Percentiles rank a stretch among this genome's conserved stretches.
Conservation (phyloP, 1,139 yeast species). For the Hansenula sp. region DNA sequence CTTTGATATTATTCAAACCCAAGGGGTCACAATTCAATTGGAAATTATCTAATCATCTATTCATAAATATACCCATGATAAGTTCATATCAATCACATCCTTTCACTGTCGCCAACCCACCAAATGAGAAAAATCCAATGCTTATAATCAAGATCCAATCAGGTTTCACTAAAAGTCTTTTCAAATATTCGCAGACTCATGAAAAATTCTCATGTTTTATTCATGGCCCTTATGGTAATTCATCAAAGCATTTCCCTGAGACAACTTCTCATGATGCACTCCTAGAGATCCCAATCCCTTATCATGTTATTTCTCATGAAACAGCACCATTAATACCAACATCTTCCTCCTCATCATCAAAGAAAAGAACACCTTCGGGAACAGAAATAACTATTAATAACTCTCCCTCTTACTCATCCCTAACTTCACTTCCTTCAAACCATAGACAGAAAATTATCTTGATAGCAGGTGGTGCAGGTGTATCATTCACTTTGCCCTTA, state of each 20-base stretch:
- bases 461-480: conserved; percentile 23
- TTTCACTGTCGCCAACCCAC: conserved; percentile 21
- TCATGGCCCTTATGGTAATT: conserved; percentile 23
- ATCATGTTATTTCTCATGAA: not conserved
- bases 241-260: conserved; percentile 15
- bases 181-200: conserved; percentile 1
- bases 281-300: not conserved
- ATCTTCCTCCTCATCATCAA: conserved; percentile 2
- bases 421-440: not conserved
- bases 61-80: conserved; percentile 18
- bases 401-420: not conserved
- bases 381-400: no score
- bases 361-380: not conserved
- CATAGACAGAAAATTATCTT: conserved; percentile 14
- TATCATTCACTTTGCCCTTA: conserved; percentile 19
- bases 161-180: conserved; percentile 20
- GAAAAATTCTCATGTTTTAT: conserved; percentile 16
- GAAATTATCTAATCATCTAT: conserved; percentile 20
- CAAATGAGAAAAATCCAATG: conserved; percentile 9
- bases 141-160: conserved; percentile 17
- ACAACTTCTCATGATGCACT: not conserved
- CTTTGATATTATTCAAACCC: conserved; percentile 8
- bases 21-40: conserved; percentile 10
- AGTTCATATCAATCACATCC: conserved; percentile 21
- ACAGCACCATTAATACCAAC: not conserved